Percentiles rank a stretch among this genome's conserved stretches.
Evolutionary conservation across 495 filamentous ascomycete genomes (phyloP).

Genomic region (Cetradonia linearis): DNA sequence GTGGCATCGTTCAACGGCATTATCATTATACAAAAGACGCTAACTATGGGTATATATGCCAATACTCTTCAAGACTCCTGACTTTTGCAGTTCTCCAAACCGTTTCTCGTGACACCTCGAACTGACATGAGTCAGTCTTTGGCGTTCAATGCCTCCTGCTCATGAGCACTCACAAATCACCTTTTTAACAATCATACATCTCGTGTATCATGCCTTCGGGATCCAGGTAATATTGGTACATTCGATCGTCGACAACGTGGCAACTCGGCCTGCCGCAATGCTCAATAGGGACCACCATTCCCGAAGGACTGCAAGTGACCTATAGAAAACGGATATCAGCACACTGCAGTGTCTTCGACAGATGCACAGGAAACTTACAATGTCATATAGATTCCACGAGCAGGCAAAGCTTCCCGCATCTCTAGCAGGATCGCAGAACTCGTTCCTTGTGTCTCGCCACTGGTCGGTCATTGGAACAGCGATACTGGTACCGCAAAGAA

Average conservation of each 20-base stretch:
- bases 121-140: background rate
- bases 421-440: background rate
- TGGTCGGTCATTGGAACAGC: background rate
- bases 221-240: conserved; percentile 4
- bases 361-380: background rate
- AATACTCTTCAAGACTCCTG: background rate
- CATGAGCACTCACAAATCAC: background rate
- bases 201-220: background rate
- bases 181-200: conserved; percentile 6
- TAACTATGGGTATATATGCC: conserved; percentile 9
- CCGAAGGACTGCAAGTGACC: conserved; percentile 7
- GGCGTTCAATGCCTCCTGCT: background rate
- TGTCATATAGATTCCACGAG: conserved; percentile 4
- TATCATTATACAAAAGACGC: background rate
- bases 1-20: background rate
- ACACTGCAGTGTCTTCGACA: background rate
- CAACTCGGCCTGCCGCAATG: conserved; percentile 5
- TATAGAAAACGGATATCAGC: background rate
- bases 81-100: background rate
- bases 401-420: conserved; percentile 2
- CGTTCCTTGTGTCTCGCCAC: conserved; percentile 4
- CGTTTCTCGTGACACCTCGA: background rate
- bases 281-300: conserved; percentile 1
- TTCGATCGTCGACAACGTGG: background rate
- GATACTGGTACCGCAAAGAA: background rate